Evolutionary conservation across 257 asterid genomes (phyloP), one percentile per base, ranked within the genome.

Genomic region (Anisodus acutangulus): DNA sequence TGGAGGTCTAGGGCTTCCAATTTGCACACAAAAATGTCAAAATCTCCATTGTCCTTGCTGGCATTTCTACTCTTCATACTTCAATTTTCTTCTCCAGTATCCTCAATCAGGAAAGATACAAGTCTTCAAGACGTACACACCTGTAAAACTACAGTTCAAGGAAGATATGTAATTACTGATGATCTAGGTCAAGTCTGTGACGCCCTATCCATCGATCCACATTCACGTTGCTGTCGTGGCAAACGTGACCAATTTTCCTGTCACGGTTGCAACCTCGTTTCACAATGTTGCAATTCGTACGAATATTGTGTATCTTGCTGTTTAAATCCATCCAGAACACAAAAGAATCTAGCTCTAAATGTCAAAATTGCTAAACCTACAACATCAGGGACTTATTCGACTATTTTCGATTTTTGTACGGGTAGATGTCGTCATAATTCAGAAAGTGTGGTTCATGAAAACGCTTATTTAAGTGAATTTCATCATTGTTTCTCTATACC

Each of bases 291-390:
- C 92, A 91, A 92, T 86, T 89, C 98, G 12, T 96, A 96, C 43
- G 99, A 94, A 88, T 92, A 83, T 88, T 96, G 99, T 87, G 99
- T 96, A 88, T 89, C 99, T n/a, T 96, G 99, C 91, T 96, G 99
- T 91, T 91, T 94, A 88, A 89, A 91, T 90, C 98, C 98, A 5
- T 83, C 85, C 80, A 89, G 81, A 95, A 95, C 95, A 54, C 89
- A 76, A 66, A 87, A 66, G 70, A 90, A 89, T 19, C 78, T 87
- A 76, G 97, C 91, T 35, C 35, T 89, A 83, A 89, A 89, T 85
- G 88, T 93, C 85, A 93, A 93, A 87, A 89, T 92, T 80, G 97
- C 96, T 43, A 95, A 93, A 91, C 99, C 97, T 22, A 66, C 85
- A 79, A 90, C 97, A 70, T 92, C 99, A 94, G 99, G 98, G 85